These are phyloP conservation scores for Psilocybe subaeruginosa DNA, from an alignment of 768 basidiomycete genomes.

Conservation along the genomic window DNA sequence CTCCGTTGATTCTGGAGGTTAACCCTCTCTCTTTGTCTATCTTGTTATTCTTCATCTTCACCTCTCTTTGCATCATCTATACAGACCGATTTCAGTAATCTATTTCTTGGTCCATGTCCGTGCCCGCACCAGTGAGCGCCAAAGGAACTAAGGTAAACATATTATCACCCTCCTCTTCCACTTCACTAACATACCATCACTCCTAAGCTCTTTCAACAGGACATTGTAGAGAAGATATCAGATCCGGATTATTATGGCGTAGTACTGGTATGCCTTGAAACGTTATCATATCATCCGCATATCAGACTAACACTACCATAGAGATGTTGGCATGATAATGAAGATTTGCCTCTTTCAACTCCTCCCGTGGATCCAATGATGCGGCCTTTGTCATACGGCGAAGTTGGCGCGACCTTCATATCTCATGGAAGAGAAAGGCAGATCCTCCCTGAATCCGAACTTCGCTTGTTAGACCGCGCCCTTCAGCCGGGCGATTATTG, in stretches of 20 bases:
- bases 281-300: background rate
- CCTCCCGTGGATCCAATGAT: constrained; percentile 66
- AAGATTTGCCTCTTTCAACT: constrained; percentile 57
- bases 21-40: background rate
- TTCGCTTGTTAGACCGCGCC: constrained; percentile 73
- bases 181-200: background rate
- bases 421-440: constrained; percentile 54
- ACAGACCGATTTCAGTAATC: too few species aligned
- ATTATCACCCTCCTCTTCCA: background rate
- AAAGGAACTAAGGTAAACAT: constrained; percentile 5
- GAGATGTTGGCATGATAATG: constrained; percentile 91
- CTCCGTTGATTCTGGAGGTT: too few species aligned
- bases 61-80: background rate
- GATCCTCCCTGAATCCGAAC: constrained; percentile 71
- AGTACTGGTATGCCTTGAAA: constrained; percentile 54
- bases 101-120: too few species aligned
- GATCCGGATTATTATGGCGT: constrained; percentile 53
- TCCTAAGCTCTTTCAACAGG: constrained; percentile 65
- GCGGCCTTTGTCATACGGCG: constrained; percentile 74
- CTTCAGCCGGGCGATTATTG: constrained; percentile 82
- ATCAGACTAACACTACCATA: constrained; percentile 27
- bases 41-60: background rate
- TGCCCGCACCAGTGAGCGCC: too few species aligned
- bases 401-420: constrained; percentile 81
- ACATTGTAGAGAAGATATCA: constrained; percentile 56